Base-by-base conservation (phyloP, 352 stramenopile genomes). In the Phytophthora capsici region DNA sequence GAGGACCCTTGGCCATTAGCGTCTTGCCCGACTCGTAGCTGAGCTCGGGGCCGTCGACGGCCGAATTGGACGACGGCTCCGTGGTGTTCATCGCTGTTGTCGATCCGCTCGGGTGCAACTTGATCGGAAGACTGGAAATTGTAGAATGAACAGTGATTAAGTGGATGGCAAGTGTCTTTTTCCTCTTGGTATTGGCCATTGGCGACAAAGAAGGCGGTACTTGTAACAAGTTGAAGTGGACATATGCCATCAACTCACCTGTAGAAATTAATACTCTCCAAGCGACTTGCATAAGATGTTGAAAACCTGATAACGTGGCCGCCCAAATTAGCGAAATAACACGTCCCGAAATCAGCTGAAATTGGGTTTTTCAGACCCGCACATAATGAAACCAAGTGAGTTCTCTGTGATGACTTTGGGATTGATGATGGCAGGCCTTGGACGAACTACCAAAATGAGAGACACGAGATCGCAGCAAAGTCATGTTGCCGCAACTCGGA, bases 1-100 rank as follows among this genome's bases (percentile, higher is more conserved):
- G 50, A 12, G 71, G 67, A 1, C 70, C 66, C 2, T 78, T 30
- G 48, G 56, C 55, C 44, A 78, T 61, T 28, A 74, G 57, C 10
- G 23, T 54, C 44, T 69, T 60, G 45, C 50, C 65, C 4, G 57
- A 63, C 30, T 63, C 54, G n/a, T 47, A 63, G 23, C 54, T 63
- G 54, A 55, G 54, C 54, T 63, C 54, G 20, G 53, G 53, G 1
- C 52, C 28, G 40, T 51, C 38, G 51, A 45, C 38, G 17, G 43
- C 46, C 50, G 50, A 57, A 28, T 43, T 48, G 50, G 50, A 57
- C 50, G 36, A 57, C 23, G 49, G 50, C 50, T 57, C 50, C 19
- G 50, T 57, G 5, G 36, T 38, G 37, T 57, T 57, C 50, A 57
- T 57, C 13, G 47, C 45, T 38, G 13, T n/a, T n/a, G 1, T 38